These are phyloP conservation scores for Secale cereale DNA, from an alignment of 176 grass and related monocot genomes.

Conservation along the genomic window DNA sequence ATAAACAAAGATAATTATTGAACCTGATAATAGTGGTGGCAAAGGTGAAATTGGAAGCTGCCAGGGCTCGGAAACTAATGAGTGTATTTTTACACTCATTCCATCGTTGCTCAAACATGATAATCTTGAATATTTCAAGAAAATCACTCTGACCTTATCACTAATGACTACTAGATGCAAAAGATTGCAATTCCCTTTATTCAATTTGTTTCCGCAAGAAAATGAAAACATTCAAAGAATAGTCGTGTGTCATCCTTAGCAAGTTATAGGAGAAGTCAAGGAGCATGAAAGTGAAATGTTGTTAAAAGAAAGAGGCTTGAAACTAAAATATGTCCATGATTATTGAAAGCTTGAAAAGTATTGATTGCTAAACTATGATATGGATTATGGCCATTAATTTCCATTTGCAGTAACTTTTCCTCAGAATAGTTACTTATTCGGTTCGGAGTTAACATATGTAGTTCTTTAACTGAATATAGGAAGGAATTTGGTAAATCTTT, in stretches of 20 bases:
- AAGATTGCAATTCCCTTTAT: no score
- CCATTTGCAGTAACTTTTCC: background rate
- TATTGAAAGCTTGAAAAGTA: background rate
- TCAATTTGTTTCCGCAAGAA: no score
- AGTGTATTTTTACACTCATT: no score
- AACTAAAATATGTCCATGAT: background rate
- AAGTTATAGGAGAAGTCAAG: slow-evolving; percentile 6
- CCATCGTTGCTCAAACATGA: no score
- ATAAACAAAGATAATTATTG: no score
- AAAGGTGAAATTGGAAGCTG: no score
- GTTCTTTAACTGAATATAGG: background rate
- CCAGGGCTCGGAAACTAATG: no score
- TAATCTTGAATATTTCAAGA: no score
- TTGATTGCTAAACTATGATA: background rate
- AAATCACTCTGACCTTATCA: no score
- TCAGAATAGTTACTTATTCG: background rate
- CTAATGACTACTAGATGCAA: no score
- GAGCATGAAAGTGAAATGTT: background rate
- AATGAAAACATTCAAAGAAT: slow-evolving; percentile 58
- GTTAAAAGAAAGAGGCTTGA: background rate
- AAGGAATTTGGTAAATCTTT: background rate
- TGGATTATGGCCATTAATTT: background rate
- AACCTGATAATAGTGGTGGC: no score
- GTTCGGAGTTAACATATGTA: background rate
- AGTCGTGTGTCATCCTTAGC: slow-evolving; percentile 40